Conservation (phyloP, 352 stramenopile genomes). For the Peronospora belbahrii region DNA sequence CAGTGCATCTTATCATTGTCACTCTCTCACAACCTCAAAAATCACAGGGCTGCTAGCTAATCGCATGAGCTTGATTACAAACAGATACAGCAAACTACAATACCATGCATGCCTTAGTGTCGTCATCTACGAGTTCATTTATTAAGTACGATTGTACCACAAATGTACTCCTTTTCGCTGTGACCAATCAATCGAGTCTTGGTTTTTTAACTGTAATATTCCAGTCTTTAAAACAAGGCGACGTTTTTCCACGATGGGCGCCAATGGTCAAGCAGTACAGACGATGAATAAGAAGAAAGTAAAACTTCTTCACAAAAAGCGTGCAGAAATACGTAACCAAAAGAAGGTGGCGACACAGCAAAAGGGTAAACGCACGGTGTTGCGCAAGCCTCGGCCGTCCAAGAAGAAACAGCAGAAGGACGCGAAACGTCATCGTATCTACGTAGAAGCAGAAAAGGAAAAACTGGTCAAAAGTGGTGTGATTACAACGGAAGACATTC, state of each 20-base stretch:
- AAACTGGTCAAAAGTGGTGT: slow-evolving; percentile 73
- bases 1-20: background rate
- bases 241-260: slow-evolving; percentile 23
- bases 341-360: slow-evolving; percentile 66
- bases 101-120: too few species aligned
- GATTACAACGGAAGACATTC: slow-evolving; percentile 78
- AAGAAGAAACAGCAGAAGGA: slow-evolving; percentile 87
- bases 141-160: slow-evolving; percentile 28
- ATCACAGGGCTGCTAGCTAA: too few species aligned
- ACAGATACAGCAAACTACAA: too few species aligned
- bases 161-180: slow-evolving; percentile 26
- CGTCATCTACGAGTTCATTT: too few species aligned
- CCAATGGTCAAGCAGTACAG: slow-evolving; percentile 59
- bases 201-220: slow-evolving; percentile 16
- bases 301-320: slow-evolving; percentile 83
- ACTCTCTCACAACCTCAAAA: too few species aligned
- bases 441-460: slow-evolving; percentile 60
- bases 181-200: slow-evolving; percentile 26
- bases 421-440: slow-evolving; percentile 66
- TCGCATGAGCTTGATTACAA: too few species aligned
- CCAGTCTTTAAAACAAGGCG: slow-evolving; percentile 18
- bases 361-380: slow-evolving; percentile 43
- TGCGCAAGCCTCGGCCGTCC: slow-evolving; percentile 59
- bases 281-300: slow-evolving; percentile 85
- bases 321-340: slow-evolving; percentile 59